Base-by-base conservation (phyloP, 2,329 filamentous ascomycete genomes). In the Botrytis squamosa region DNA sequence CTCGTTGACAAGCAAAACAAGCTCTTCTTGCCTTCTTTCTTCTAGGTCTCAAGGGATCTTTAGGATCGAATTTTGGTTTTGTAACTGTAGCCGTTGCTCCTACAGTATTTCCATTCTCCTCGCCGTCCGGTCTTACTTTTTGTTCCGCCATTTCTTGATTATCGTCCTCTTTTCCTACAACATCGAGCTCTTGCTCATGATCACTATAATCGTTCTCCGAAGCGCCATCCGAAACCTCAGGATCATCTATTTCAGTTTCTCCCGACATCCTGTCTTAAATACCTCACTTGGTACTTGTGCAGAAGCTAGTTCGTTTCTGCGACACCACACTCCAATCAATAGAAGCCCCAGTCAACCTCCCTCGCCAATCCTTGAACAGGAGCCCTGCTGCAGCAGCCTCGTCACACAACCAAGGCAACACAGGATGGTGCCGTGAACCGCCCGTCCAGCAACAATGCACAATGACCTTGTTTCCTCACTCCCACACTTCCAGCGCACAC, bases 1-100 rank as follows among this genome's bases (percentile, higher is more conserved):
- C 96, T 83, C 95, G 89, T 85, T 99, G 96, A 84, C 96, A 99
- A 76, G 96, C 95, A 88, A 92, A 97, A 84, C 96, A 99, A 74
- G 96, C 96, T 82, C 96, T 89, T 78, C 95, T 90, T 55, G 96
- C 96, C 88, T 99, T 99, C 87, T 98, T 99, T 80, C 96, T 90
- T 78, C 95, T 88, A 29, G 96, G 95, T 75, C 96, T 90, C 80
- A 92, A 87, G 73, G 95, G 95, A 82, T 99, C 96, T 83, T 98
- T 98, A 73, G 94, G 90, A 84, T 93, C 88, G 82, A 90, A 87
- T 83, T 91, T 92, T 49, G 80, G 80, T 84, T 92, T 92, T 84
- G 76, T 86, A 84, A 78, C 84, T 81, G 78, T 76, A 60, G 79
- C 85, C 82, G 76, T 85, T 85, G 76, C 84, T 77, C 76, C 78